A percentile compares a stretch with the other conserved stretches of the same genome.
These are phyloP conservation scores for Chlamydomonas schloesseri DNA, from an alignment of 139 green algal genomes.

Conservation along the genomic window DNA sequence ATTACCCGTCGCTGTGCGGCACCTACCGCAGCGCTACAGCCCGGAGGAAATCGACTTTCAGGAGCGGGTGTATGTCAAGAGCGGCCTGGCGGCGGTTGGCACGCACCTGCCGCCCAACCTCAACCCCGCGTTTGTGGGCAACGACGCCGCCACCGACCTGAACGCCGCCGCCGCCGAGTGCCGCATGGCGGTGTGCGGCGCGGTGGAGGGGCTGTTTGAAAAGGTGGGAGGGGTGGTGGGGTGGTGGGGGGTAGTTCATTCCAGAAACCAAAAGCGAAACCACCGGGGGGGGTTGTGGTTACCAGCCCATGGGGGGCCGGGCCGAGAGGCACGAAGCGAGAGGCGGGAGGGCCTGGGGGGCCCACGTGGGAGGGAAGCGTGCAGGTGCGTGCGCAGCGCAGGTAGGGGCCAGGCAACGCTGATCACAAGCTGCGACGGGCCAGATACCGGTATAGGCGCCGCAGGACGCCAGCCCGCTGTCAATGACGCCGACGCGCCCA, in stretches of 20 bases:
- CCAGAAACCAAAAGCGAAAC: no score
- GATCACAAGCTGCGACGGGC: no score
- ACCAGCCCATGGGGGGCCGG: no score
- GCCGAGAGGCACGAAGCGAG: neutral
- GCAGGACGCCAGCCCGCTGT: no score
- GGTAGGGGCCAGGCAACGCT: no score
- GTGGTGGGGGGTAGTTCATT: neutral
- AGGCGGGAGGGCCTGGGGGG: no score
- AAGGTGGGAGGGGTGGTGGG: constrained; percentile 9
- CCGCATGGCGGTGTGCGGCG: constrained; percentile 45
- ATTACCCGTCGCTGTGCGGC: no score
- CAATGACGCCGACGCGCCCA: no score
- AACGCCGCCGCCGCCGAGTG: constrained; percentile 46
- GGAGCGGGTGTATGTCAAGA: constrained; percentile 2
- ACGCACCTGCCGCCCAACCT: neutral
- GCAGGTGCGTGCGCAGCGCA: no score
- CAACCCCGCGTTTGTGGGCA: constrained; percentile 13
- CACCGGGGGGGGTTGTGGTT: no score
- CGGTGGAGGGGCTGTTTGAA: constrained; percentile 41
- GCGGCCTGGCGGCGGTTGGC: neutral
- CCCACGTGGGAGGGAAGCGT: no score
- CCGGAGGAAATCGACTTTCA: constrained; percentile 36
- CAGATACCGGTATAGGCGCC: no score
- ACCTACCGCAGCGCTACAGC: constrained; percentile 28
- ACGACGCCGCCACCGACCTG: constrained; percentile 15